Evolutionary conservation across 2,329 filamentous ascomycete species (phyloP).

Genomic region (Phoma sp.): DNA sequence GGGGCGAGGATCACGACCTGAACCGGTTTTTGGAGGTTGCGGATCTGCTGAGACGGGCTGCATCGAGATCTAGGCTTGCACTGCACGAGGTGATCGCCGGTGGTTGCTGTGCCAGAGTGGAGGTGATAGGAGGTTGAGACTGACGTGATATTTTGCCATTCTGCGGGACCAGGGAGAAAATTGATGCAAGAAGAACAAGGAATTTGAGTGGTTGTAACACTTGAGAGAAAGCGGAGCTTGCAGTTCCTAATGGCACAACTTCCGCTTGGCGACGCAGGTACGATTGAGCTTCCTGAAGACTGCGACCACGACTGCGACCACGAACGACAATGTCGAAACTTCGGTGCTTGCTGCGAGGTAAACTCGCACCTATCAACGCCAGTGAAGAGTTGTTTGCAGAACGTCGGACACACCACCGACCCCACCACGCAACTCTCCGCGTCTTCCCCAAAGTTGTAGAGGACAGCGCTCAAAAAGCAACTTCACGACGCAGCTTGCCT

Average conservation of each 20-base stretch:
- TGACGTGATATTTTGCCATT: not conserved
- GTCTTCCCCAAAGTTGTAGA: not conserved
- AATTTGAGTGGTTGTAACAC: no score
- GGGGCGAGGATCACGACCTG: not conserved
- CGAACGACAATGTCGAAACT: not conserved
- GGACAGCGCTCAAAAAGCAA: conserved; percentile 1
- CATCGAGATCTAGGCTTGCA: conserved; percentile 5
- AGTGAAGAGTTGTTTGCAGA: not conserved
- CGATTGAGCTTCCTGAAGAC: not conserved
- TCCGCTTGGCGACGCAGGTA: not conserved
- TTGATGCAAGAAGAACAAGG: not conserved
- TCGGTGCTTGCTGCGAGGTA: not conserved
- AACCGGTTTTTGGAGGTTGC: not conserved
- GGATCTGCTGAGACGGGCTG: not conserved
- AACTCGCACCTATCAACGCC: not conserved
- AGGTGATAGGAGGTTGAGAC: not conserved
- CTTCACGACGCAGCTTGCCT: not conserved
- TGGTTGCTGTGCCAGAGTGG: not conserved
- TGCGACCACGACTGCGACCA: not conserved
- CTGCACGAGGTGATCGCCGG: not conserved
- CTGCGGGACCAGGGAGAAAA: not conserved
- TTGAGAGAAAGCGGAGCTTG: no score
- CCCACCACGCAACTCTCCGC: not conserved
- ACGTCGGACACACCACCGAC: conserved; percentile 1
- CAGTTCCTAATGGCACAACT: not conserved